Percentiles rank a stretch among this genome's conserved stretches.
Evolutionary conservation across 2,329 filamentous ascomycete species (phyloP).

Genomic region (Aquanectria penicillioides): DNA sequence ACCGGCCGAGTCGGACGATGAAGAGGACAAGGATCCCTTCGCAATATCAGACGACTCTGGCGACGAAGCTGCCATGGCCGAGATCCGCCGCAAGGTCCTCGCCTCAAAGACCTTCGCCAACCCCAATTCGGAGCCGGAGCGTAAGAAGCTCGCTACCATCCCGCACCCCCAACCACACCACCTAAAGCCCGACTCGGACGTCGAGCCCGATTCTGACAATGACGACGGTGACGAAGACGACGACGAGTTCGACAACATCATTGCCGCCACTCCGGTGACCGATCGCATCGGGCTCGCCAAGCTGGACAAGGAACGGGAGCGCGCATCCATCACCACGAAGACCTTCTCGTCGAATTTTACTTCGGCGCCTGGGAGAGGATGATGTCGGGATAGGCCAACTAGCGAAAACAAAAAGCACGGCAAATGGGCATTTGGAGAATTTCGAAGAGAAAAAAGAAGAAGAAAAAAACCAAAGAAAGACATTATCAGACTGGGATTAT

Average conservation of each 20-base stretch:
- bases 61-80: conserved; percentile 88
- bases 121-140: conserved; percentile 49
- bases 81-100: conserved; percentile 88
- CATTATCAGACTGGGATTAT: background rate
- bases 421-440: background rate
- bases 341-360: conserved; percentile 62
- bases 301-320: conserved; percentile 65
- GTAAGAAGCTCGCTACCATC: conserved; percentile 72
- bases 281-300: conserved; percentile 77
- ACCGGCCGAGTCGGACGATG: conserved; percentile 52
- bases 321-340: conserved; percentile 57
- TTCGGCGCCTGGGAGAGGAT: conserved; percentile 61
- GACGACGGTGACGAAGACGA: conserved; percentile 68
- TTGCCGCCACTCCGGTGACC: conserved; percentile 88
- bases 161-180: conserved; percentile 61
- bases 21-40: conserved; percentile 71
- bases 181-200: conserved; percentile 70
- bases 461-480: background rate
- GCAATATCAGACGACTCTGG: conserved; percentile 83
- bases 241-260: conserved; percentile 91
- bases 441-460: background rate
- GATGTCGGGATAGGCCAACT: conserved; percentile 10
- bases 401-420: background rate
- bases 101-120: conserved; percentile 86
- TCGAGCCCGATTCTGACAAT: conserved; percentile 78